Conservation (phyloP, 2,329 filamentous ascomycete species). For the Fusarium austroafricanum region DNA sequence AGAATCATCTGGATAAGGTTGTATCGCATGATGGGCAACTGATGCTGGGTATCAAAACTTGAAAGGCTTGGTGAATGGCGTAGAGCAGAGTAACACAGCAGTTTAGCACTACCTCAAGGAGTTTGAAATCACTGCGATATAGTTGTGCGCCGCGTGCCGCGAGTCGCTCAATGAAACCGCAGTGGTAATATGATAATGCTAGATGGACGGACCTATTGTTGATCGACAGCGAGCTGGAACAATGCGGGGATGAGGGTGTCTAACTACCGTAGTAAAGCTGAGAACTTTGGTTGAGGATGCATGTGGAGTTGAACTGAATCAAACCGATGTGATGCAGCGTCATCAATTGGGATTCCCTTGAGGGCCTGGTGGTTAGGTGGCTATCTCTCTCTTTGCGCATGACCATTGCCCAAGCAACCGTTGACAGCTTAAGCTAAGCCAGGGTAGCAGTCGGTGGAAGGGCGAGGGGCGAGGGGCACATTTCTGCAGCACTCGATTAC, state of each 20-base stretch:
- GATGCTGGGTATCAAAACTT: constrained; percentile 18
- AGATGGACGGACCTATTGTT: constrained; percentile 14
- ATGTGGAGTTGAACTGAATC: constrained; percentile 31
- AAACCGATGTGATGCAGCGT: constrained; percentile 1
- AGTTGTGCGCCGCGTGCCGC: background rate
- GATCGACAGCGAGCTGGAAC: constrained; percentile 28
- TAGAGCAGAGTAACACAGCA: background rate
- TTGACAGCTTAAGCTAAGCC: constrained; percentile 16
- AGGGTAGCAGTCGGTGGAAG: constrained; percentile 20
- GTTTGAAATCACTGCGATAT: background rate
- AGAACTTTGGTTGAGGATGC: constrained; percentile 31
- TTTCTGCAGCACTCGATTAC: background rate
- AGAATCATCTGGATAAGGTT: constrained; percentile 59
- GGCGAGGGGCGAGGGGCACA: constrained; percentile 26
- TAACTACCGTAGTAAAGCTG: constrained; percentile 32
- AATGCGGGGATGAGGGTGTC: constrained; percentile 33
- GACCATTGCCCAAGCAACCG: constrained; percentile 47
- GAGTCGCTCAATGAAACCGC: background rate
- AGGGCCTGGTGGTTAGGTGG: constrained; percentile 27
- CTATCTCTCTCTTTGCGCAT: constrained; percentile 31
- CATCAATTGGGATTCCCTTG: background rate
- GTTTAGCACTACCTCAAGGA: constrained; percentile 1
- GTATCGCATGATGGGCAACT: constrained; percentile 46
- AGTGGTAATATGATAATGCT: constrained; percentile 1
- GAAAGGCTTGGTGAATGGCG: constrained; percentile 1